phyloP scores from a whole-genome alignment of 768 basidiomycete species.

The Lactifluus pinguis region DNA sequence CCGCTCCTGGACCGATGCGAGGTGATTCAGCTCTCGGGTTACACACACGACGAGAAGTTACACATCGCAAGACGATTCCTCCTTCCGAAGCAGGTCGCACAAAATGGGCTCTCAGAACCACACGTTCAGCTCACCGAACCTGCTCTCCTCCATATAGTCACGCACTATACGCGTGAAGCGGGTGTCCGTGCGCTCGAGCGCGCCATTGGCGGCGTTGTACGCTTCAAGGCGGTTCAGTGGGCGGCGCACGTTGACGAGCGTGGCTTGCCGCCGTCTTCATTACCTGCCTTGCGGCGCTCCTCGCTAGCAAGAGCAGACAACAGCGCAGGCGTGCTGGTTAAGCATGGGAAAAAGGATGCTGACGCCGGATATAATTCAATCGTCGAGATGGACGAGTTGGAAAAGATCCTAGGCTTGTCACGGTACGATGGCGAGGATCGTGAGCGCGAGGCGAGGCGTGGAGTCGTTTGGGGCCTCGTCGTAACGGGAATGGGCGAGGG shows the following conservation, averaged over 20 bases:
- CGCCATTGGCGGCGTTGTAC: constrained; percentile 78
- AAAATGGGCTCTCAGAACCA: constrained; percentile 60
- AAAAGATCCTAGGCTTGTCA: constrained; percentile 73
- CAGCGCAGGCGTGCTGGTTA: not conserved
- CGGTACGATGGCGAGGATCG: constrained; percentile 74
- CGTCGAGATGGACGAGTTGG: constrained; percentile 66
- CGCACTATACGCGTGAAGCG: constrained; percentile 81
- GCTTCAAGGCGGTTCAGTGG: constrained; percentile 90
- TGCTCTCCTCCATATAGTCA: constrained; percentile 62
- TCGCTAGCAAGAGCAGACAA: not conserved
- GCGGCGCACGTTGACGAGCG: constrained; percentile 49
- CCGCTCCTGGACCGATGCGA: constrained; percentile 89
- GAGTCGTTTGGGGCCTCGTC: constrained; percentile 78
- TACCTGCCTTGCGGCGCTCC: not conserved
- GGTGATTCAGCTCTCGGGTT: constrained; percentile 73
- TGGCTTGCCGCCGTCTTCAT: constrained; percentile 19
- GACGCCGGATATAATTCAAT: constrained; percentile 38
- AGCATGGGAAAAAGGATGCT: not conserved
- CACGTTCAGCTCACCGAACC: constrained; percentile 62
- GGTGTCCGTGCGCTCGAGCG: constrained; percentile 89
- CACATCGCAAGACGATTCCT: constrained; percentile 83
- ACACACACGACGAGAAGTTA: constrained; percentile 86
- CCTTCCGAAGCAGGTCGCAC: constrained; percentile 75
- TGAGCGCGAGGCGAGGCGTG: constrained; percentile 62
- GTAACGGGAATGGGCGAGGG: constrained; percentile 87